Evolutionary conservation across 139 green algal species (phyloP).

Genomic region (Pseudopediastrum boryanum): DNA sequence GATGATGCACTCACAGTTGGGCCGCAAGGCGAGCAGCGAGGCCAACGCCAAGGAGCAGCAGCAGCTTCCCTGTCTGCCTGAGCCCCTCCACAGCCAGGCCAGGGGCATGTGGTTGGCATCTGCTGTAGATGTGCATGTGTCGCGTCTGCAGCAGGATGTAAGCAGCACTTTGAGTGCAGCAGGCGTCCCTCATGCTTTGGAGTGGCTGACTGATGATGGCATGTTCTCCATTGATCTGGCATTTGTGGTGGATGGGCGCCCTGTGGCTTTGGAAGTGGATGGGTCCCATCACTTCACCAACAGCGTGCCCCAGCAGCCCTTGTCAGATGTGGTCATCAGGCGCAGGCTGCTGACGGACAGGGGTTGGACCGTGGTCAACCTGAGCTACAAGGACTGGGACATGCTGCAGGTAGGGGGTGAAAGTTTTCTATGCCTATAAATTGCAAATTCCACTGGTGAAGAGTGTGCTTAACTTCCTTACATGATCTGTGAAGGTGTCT

Average conservation of each 20-base stretch:
- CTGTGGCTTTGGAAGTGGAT: slow-evolving; percentile 52
- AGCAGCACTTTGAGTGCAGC: slow-evolving; percentile 30
- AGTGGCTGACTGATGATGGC: slow-evolving; percentile 52
- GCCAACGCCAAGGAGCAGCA: background rate
- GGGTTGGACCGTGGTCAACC: slow-evolving; percentile 47
- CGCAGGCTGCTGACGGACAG: slow-evolving; percentile 46
- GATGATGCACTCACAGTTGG: slow-evolving; percentile 43
- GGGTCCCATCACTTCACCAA: slow-evolving; percentile 51
- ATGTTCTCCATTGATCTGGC: slow-evolving; percentile 57
- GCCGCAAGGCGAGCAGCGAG: background rate
- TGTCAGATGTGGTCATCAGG: slow-evolving; percentile 41
- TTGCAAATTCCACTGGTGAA: too few species aligned
- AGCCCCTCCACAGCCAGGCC: slow-evolving; percentile 35
- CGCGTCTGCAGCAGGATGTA: slow-evolving; percentile 49
- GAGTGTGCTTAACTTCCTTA: too few species aligned
- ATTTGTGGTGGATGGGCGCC: slow-evolving; percentile 44
- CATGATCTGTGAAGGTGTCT: too few species aligned
- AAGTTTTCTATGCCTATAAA: too few species aligned
- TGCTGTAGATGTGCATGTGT: slow-evolving; percentile 47
- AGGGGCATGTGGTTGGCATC: slow-evolving; percentile 42
- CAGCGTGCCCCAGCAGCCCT: slow-evolving; percentile 35
- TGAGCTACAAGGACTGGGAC: slow-evolving; percentile 47
- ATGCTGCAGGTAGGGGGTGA: too few species aligned
- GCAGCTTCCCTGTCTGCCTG: slow-evolving; percentile 41
- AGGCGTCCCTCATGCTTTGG: slow-evolving; percentile 49